Evolutionary conservation across 2,329 filamentous ascomycete genomes (phyloP).

Genomic region (Tolypocladium ophioglossoides): DNA sequence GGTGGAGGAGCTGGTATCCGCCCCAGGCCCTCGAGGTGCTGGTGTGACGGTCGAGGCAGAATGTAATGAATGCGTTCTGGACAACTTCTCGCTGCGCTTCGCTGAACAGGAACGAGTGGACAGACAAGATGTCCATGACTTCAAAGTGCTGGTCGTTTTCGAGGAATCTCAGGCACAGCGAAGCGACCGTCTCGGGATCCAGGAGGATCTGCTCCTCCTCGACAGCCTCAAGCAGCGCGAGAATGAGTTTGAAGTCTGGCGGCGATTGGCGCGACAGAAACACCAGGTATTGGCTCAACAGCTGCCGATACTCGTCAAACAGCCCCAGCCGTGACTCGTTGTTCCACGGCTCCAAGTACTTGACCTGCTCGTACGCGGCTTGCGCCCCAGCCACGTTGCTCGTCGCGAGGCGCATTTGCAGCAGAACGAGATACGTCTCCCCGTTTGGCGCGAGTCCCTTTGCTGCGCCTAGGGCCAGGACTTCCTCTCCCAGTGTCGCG

Average conservation of each 20-base stretch:
- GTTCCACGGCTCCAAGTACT: slow-evolving; percentile 21
- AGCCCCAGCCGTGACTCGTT: slow-evolving; percentile 34
- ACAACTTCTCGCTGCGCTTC: slow-evolving; percentile 58
- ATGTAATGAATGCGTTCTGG: slow-evolving; percentile 53
- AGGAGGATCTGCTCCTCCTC: slow-evolving; percentile 60
- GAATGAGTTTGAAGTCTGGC: slow-evolving; percentile 59
- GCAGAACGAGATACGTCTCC: slow-evolving; percentile 60
- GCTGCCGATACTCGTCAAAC: slow-evolving; percentile 41
- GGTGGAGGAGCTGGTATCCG: slow-evolving; percentile 53
- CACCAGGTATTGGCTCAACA: slow-evolving; percentile 62
- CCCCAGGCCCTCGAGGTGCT: slow-evolving; percentile 56
- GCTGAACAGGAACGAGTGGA: slow-evolving; percentile 61
- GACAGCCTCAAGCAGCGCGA: slow-evolving; percentile 61
- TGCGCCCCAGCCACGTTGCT: slow-evolving; percentile 62
- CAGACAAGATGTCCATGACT: slow-evolving; percentile 70
- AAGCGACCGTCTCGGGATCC: slow-evolving; percentile 62
- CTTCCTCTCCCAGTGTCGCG: slow-evolving; percentile 61
- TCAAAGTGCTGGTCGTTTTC: slow-evolving; percentile 67
- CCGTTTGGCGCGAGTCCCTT: slow-evolving; percentile 57
- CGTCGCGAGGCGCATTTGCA: slow-evolving; percentile 65
- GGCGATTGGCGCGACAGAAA: slow-evolving; percentile 51
- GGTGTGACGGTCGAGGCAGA: slow-evolving; percentile 52
- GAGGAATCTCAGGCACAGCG: slow-evolving; percentile 64
- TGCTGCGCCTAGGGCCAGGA: slow-evolving; percentile 55
- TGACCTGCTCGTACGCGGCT: slow-evolving; percentile 45